Percentiles rank a stretch among this genome's conserved stretches.
Conservation (phyloP, 192 early-diverging fungal genomes). For the Coemansia erecta region DNA sequence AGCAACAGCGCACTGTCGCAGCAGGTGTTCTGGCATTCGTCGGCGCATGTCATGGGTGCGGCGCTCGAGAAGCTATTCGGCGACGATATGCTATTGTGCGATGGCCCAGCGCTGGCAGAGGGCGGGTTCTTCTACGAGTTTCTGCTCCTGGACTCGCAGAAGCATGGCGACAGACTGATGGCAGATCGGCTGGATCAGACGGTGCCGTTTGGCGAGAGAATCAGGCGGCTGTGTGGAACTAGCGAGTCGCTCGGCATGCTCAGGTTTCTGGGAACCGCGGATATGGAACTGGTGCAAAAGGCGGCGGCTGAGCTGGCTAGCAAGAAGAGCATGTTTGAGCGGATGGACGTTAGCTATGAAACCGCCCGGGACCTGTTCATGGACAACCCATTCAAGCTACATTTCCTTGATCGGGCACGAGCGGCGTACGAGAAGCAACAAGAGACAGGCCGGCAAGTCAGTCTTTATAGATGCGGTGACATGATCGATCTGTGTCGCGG, state of each 20-base stretch:
- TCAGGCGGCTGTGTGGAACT: conserved; percentile 23
- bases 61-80: conserved; percentile 71
- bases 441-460: conserved; percentile 29
- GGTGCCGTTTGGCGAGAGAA: conserved; percentile 20
- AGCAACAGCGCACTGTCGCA: conserved; percentile 40
- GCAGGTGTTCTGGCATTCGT: conserved; percentile 64
- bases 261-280: conserved; percentile 53
- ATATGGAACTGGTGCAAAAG: conserved; percentile 54
- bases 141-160: conserved; percentile 50
- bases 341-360: conserved; percentile 59
- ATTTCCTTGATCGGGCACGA: conserved; percentile 53
- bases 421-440: neutral
- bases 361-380: conserved; percentile 64
- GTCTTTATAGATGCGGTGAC: conserved; percentile 65
- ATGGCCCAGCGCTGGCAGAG: conserved; percentile 65
- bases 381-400: conserved; percentile 74
- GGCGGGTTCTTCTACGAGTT: conserved; percentile 82
- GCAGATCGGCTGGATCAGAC: conserved; percentile 18
- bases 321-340: conserved; percentile 62
- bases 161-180: neutral
- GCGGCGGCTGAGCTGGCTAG: conserved; percentile 55
- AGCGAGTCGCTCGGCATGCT: conserved; percentile 13
- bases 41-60: conserved; percentile 70
- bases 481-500: conserved; percentile 80
- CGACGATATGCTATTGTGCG: conserved; percentile 63